phyloP scores from a whole-genome alignment of 2,329 filamentous ascomycete genomes.

The Nemania sp. region DNA sequence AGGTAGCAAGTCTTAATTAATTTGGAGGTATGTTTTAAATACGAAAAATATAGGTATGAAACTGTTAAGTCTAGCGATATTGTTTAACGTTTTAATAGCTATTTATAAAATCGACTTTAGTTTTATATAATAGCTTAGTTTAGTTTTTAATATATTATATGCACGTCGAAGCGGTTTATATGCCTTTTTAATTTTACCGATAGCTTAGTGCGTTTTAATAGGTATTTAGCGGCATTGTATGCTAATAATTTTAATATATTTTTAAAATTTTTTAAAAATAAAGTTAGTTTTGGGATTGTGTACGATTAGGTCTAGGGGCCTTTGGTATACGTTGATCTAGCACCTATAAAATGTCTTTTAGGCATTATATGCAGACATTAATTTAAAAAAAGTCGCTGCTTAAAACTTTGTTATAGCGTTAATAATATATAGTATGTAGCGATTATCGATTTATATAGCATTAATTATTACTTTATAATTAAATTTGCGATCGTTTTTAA shows the following conservation, averaged over 20 bases:
- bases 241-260: background rate
- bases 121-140: no score
- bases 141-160: no score
- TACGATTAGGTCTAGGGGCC: background rate
- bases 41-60: conserved; percentile 2
- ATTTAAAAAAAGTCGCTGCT: background rate
- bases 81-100: no score
- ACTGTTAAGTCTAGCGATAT: no score
- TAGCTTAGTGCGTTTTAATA: background rate
- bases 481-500: no score
- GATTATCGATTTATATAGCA: no score
- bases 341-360: background rate
- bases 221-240: background rate
- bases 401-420: background rate
- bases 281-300: background rate
- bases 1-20: background rate
- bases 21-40: conserved; percentile 1
- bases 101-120: no score
- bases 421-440: no score
- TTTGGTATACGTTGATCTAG: background rate
- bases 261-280: no score
- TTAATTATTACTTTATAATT: no score
- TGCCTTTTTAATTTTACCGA: background rate
- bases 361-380: background rate
- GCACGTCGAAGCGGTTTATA: no score